Evolutionary conservation across 2,329 filamentous ascomycete species (phyloP), one percentile per base, ranked within the genome.

Genomic region (Talaromyces atroroseus): DNA sequence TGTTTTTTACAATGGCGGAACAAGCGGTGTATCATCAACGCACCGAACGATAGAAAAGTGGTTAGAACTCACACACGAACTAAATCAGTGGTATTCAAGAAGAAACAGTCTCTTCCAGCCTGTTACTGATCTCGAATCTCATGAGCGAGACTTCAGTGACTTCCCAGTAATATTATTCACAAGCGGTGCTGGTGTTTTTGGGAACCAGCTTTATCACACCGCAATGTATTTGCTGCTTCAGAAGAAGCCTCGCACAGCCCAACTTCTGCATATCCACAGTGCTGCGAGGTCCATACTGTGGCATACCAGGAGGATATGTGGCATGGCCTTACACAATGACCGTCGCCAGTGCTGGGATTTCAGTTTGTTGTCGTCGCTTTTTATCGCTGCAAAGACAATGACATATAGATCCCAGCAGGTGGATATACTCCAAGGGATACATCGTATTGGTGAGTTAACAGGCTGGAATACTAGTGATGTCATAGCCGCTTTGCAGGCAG

Each of bases 171-270:
- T 82, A 18, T 64, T 81, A 0, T 80, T 78, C 60, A 74, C 75
- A 4, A 76, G 74, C 48, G 74, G 73, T 0, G 71, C 75, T 0
- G 76, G 72, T 0, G 64, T 72, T 3, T 71, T 77, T 2, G 73
- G 73, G 2, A 83, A 82, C 58, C 80, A 82, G 61, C 68, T 83
- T 2, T 83, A 82, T 61, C 81, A 83, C 60, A 80, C 80, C 0
- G 78, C 80, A 2, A 80, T 80, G 70, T 64, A 82, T 7, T 64
- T 82, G 0, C 66, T 83, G 55, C 71, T 83, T 18, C 78, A 78
- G 56, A 74, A 77, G 61, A 78, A 76, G 58, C 80, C 81, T 18
- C 73, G 76, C 4, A 78, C 74, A 2, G 64, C 75, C 3, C 66
- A 65, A 7, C 65, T 68, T 7, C 65, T 60, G 58, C 60, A 72